Evolutionary conservation across 1,284 basidiomycete species (phyloP), one percentile per base, ranked within the genome.

Genomic region (Cutaneotrichosporon dermatis): DNA sequence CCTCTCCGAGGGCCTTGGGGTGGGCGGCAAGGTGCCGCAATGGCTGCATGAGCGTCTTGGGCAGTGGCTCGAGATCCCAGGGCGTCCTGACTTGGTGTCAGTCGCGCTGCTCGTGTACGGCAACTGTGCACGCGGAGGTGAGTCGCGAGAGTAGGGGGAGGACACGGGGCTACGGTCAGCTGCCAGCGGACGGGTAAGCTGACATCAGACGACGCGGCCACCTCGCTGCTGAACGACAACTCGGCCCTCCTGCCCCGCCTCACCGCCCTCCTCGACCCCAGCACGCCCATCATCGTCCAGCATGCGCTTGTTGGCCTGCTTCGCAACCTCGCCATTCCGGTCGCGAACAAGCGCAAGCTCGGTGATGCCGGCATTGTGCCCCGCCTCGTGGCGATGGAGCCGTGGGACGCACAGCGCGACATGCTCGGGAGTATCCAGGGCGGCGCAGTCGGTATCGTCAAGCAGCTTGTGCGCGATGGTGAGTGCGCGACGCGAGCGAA

Each of bases 351-450:
- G 50, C 75, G 76, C 3, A 73, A 82, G 4, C 79, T 96, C 7
- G 83, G 83, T n/a, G 78, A 85, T 42, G 84, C 85, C 11, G 82
- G 82, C 15, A 80, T 93, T 36, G 79, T 93, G 16, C 82, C 84
- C 50, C 77, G 80, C 16, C 81, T 93, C 16, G 79, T 83, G 7
- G 75, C 78, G n/a, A 87, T 88, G 61, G 84, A 85, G 2, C 80
- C 91, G 8, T 92, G 88, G 85, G 82, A 83, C 35, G 82, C 85
- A 54, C 83, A 84, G 60, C 79, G 83, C 6, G 90, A 94, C 72
- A 85, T 92, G 79, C 85, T 88, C 10, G 88, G 90, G 57, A 83
- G 89, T 10, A 85, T 98, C 0, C 95, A 98, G 76, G 83, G 92
- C 34, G 87, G 86, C 51, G 90, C 90, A 0, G 88, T 97, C 46